phyloP scores from a whole-genome alignment of 1,284 basidiomycete species.

The Schizophyllum commune region DNA sequence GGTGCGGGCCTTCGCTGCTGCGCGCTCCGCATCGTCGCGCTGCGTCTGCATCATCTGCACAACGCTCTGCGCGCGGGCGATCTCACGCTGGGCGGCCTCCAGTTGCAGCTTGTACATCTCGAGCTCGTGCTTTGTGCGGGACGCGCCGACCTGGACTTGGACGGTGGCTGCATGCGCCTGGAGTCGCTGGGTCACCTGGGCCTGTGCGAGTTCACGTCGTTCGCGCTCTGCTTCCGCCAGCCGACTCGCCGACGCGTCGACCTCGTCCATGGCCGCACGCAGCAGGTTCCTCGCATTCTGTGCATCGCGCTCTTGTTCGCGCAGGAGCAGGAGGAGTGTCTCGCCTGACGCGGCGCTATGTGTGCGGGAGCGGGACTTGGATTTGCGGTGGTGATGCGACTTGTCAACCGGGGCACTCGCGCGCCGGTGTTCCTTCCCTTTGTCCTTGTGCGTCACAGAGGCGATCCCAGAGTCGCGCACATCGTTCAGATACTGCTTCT shows the following conservation, averaged over 20 bases:
- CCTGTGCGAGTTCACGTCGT: neutral
- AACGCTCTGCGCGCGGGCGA: conserved; percentile 18
- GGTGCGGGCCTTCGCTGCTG: conserved; percentile 21
- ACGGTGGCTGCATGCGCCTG: neutral
- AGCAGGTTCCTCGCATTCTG: neutral
- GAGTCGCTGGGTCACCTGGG: neutral
- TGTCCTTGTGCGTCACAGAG: neutral
- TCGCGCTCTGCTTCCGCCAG: neutral
- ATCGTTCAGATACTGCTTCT: neutral
- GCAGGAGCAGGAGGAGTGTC: neutral
- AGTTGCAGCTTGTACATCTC: conserved; percentile 20
- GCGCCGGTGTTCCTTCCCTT: neutral
- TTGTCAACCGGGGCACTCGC: neutral
- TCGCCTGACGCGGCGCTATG: neutral
- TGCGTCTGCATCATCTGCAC: conserved; percentile 21
- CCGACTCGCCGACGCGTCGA: conserved; percentile 3
- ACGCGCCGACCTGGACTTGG: neutral
- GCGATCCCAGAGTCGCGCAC: neutral
- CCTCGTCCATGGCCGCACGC: conserved; percentile 9
- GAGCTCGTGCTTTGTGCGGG: conserved; percentile 9
- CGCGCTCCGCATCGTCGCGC: conserved; percentile 24
- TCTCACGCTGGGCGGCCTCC: conserved; percentile 19
- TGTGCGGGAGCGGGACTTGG: neutral
- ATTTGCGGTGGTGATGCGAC: neutral
- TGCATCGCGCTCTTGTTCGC: neutral